phyloP scores from a whole-genome alignment of 2,329 filamentous ascomycete species.

The Lasiodiplodia gonubiensis region DNA sequence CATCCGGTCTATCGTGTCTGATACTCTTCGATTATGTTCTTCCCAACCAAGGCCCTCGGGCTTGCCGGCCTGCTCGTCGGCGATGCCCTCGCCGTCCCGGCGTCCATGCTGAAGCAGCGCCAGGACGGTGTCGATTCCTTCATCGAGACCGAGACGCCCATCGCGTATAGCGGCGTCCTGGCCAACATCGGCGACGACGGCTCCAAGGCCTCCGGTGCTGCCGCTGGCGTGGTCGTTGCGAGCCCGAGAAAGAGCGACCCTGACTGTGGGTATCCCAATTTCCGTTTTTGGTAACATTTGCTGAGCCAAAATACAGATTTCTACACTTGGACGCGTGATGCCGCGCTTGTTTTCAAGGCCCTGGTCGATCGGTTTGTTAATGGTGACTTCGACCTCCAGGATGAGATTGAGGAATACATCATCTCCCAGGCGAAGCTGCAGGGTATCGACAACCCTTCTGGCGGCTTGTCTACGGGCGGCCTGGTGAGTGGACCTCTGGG shows the following conservation, averaged over 20 bases:
- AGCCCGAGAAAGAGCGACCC: constrained; percentile 51
- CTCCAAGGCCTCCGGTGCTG: constrained; percentile 33
- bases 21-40: neutral
- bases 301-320: constrained; percentile 33
- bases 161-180: constrained; percentile 20
- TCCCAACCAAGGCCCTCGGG: constrained; percentile 16
- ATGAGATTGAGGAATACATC: constrained; percentile 41
- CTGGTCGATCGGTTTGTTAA: constrained; percentile 36
- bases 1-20: neutral
- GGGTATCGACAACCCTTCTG: constrained; percentile 47
- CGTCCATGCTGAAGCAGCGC: neutral
- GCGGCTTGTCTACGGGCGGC: constrained; percentile 42
- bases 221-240: constrained; percentile 49
- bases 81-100: constrained; percentile 1
- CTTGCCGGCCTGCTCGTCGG: constrained; percentile 6
- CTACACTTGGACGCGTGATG: constrained; percentile 38
- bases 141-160: constrained; percentile 23
- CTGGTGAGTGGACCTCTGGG: constrained; percentile 33
- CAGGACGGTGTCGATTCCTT: constrained; percentile 19
- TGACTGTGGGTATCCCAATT: constrained; percentile 41
- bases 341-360: constrained; percentile 25
- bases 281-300: neutral
- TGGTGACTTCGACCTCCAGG: constrained; percentile 20
- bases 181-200: constrained; percentile 26
- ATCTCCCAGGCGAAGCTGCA: constrained; percentile 45